Evolutionary conservation across 2,329 filamentous ascomycete species (phyloP).

Genomic region (Colletotrichum sp.): DNA sequence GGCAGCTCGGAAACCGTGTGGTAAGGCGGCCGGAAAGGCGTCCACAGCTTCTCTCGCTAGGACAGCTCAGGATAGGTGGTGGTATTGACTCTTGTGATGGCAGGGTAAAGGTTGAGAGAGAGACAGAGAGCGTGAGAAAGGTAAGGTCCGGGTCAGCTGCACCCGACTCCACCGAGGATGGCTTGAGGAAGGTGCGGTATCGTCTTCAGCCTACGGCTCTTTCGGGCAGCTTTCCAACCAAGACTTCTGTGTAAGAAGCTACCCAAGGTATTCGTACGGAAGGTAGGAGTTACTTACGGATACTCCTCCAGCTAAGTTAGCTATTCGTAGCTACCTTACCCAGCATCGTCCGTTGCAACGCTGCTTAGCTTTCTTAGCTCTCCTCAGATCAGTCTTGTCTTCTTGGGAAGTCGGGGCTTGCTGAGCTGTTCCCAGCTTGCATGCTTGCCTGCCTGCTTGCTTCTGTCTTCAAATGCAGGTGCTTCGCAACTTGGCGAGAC

Average conservation of each 20-base stretch:
- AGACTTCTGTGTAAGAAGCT: neutral
- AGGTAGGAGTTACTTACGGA: neutral
- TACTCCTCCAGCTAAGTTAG: neutral
- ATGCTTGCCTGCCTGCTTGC: neutral
- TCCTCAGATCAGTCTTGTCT: neutral
- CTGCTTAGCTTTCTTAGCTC: slow-evolving; percentile 1
- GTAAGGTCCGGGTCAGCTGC: neutral
- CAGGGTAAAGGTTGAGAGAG: neutral
- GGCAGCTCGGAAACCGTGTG: neutral
- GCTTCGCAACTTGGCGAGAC: neutral
- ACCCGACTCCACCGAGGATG: slow-evolving; percentile 7
- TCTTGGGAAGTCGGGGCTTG: neutral
- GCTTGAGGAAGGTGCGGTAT: neutral
- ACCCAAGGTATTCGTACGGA: neutral
- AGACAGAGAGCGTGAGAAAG: neutral
- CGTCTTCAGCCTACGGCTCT: slow-evolving; percentile 50
- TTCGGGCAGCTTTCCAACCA: slow-evolving; percentile 48
- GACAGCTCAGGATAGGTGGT: neutral
- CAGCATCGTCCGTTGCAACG: slow-evolving; percentile 7
- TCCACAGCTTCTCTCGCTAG: neutral
- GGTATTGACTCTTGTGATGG: neutral
- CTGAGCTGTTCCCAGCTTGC: neutral
- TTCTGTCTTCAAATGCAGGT: neutral
- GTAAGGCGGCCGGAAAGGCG: neutral
- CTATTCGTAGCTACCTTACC: neutral